Percentiles rank a stretch among this genome's conserved stretches.
phyloP scores from a whole-genome alignment of 192 early-diverging fungal genomes.

The Thamnidium elegans region DNA sequence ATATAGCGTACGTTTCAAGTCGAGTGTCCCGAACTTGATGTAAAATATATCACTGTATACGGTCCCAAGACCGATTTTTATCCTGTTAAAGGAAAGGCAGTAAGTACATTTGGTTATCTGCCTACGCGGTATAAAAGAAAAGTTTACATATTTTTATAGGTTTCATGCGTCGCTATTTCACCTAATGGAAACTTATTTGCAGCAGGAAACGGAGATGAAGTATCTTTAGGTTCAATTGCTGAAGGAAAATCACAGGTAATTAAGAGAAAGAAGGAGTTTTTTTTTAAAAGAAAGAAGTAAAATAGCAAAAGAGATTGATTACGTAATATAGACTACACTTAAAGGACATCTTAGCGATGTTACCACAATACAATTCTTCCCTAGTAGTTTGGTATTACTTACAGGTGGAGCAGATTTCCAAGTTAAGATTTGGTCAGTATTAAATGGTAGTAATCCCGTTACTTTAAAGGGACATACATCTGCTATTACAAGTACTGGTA shows the following conservation, averaged over 20 bases:
- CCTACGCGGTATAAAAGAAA: not conserved
- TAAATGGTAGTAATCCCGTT: conserved; percentile 71
- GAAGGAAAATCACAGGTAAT: conserved; percentile 41
- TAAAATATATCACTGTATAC: conserved; percentile 36
- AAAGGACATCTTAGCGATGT: conserved; percentile 67
- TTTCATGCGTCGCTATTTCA: conserved; percentile 44
- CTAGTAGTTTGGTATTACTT: conserved; percentile 68
- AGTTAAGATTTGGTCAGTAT: conserved; percentile 70
- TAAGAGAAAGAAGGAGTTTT: not conserved
- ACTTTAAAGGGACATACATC: conserved; percentile 67
- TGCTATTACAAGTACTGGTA: conserved; percentile 61
- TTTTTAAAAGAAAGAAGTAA: not conserved
- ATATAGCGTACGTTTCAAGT: conserved; percentile 44
- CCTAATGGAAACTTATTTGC: conserved; percentile 47
- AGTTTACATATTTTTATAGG: conserved; percentile 15
- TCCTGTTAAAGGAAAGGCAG: conserved; percentile 6
- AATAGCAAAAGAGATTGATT: not conserved
- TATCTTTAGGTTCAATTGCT: conserved; percentile 40
- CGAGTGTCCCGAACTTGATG: conserved; percentile 28
- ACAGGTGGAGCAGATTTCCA: conserved; percentile 67
- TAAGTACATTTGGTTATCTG: conserved; percentile 6
- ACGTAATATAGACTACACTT: conserved; percentile 39
- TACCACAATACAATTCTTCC: conserved; percentile 67
- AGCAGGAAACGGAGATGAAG: conserved; percentile 35
- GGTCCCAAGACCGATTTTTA: conserved; percentile 31